Percentiles rank a stretch among this genome's conserved stretches.
These are phyloP conservation scores for Populus hybrid DNA, from an alignment of 441 rosid genomes.

Conservation along the genomic window DNA sequence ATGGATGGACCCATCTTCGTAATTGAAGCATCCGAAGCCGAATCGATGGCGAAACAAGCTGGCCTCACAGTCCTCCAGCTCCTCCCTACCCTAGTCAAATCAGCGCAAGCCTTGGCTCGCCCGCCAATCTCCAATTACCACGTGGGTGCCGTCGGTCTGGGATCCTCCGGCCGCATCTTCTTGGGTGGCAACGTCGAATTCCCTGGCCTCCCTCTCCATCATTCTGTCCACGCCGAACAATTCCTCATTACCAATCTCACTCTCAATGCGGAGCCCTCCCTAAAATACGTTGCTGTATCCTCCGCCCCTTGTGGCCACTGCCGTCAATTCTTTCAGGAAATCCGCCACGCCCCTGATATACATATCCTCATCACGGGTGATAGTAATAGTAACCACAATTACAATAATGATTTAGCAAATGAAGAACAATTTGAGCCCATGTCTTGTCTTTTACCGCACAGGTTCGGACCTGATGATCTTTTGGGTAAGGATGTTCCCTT, in stretches of 20 bases:
- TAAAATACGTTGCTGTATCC: slow-evolving; percentile 60
- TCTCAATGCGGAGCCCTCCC: slow-evolving; percentile 38
- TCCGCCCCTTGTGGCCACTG: slow-evolving; percentile 97
- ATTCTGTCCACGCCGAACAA: slow-evolving; percentile 80
- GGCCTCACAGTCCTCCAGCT: slow-evolving; percentile 52
- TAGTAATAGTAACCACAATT: neutral
- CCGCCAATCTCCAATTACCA: slow-evolving; percentile 77
- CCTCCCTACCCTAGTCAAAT: slow-evolving; percentile 61
- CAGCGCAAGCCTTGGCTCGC: slow-evolving; percentile 61
- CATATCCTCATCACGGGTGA: slow-evolving; percentile 42
- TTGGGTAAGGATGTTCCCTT: slow-evolving; percentile 52
- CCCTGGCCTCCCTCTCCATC: slow-evolving; percentile 74
- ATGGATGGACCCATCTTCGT: slow-evolving; percentile 67
- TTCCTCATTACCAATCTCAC: slow-evolving; percentile 63
- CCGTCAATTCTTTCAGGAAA: slow-evolving; percentile 90
- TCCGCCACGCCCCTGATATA: slow-evolving; percentile 62
- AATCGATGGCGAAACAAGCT: slow-evolving; percentile 53
- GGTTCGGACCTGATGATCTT: slow-evolving; percentile 77
- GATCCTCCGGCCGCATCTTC: slow-evolving; percentile 87
- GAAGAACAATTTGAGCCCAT: slow-evolving; percentile 30
- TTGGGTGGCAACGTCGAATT: slow-evolving; percentile 83
- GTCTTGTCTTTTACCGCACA: slow-evolving; percentile 54
- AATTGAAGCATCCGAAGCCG: slow-evolving; percentile 58
- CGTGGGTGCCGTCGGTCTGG: slow-evolving; percentile 83
- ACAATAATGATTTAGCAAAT: neutral